Evolutionary conservation across 371 early-diverging fungal species (phyloP).

Genomic region (Funneliformis caledonium): DNA sequence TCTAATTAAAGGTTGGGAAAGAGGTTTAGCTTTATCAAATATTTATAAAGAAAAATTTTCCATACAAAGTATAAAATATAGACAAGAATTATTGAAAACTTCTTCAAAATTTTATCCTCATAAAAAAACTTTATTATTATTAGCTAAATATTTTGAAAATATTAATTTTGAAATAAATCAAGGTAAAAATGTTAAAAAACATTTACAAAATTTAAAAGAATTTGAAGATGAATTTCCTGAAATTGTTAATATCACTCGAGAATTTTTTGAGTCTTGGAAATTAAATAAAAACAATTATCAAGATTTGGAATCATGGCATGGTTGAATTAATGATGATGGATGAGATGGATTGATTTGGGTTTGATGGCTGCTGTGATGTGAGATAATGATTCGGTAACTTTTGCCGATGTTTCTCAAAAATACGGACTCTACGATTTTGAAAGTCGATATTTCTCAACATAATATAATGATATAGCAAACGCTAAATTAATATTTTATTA

Average conservation of each 20-base stretch:
- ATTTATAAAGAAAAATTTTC: slow-evolving; percentile 1
- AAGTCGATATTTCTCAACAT: too few species aligned
- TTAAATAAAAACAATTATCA: not conserved
- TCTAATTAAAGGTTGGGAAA: slow-evolving; percentile 32
- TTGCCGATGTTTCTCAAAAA: too few species aligned
- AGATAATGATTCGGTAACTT: too few species aligned
- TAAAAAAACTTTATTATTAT: slow-evolving; percentile 17
- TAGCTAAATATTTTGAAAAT: not conserved
- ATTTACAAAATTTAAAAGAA: not conserved
- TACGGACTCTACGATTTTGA: too few species aligned
- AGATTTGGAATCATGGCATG: not conserved
- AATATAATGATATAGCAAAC: too few species aligned
- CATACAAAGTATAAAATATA: not conserved
- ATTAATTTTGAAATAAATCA: not conserved
- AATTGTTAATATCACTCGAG: not conserved
- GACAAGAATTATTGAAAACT: slow-evolving; percentile 9
- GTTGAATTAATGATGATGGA: not conserved
- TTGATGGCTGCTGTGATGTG: too few species aligned
- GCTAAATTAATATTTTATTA: too few species aligned
- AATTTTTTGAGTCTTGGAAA: not conserved
- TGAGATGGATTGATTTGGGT: too few species aligned
- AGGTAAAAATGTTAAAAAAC: too few species aligned
- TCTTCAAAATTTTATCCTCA: slow-evolving; percentile 7
- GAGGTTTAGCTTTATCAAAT: not conserved
- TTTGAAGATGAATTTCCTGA: slow-evolving; percentile 16